Conservation (phyloP, 2,329 filamentous ascomycete genomes). For the Cordyceps sp. region DNA sequence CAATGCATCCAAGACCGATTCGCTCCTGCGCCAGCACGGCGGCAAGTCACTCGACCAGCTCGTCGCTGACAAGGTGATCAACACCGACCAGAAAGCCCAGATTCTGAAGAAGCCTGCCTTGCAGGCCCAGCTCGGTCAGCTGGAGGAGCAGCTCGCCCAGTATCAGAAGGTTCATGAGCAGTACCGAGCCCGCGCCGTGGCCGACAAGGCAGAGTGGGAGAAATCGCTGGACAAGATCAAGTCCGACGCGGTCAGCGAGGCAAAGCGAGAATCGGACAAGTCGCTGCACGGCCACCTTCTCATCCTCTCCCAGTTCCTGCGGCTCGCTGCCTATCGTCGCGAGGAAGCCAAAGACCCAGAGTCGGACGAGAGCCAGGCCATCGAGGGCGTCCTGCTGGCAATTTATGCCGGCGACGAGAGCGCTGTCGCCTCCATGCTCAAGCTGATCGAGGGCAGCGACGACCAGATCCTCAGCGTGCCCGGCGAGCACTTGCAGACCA, state of each 20-base stretch:
- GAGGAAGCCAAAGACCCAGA: constrained; percentile 48
- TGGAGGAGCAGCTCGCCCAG: constrained; percentile 58
- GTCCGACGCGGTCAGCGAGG: constrained; percentile 32
- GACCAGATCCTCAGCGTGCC: constrained; percentile 50
- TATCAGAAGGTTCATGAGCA: constrained; percentile 64
- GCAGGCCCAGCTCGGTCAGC: constrained; percentile 48
- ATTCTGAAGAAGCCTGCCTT: constrained; percentile 62
- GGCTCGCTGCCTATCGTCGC: constrained; percentile 60
- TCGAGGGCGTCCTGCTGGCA: constrained; percentile 63
- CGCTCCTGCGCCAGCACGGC: constrained; percentile 51
- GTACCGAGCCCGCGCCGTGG: constrained; percentile 42
- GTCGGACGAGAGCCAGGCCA: constrained; percentile 59
- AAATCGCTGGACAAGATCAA: constrained; percentile 40
- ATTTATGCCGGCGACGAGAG: constrained; percentile 65
- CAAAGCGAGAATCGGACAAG: constrained; percentile 32
- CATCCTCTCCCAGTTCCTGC: constrained; percentile 62
- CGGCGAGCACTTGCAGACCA: constrained; percentile 48
- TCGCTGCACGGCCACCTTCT: constrained; percentile 49
- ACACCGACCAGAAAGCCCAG: constrained; percentile 63
- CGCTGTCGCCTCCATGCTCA: constrained; percentile 59
- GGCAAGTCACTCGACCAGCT: constrained; percentile 59
- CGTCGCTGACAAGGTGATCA: constrained; percentile 56
- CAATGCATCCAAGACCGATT: constrained; percentile 56
- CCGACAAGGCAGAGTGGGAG: constrained; percentile 43
- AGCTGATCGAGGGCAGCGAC: constrained; percentile 55